phyloP scores from a whole-genome alignment of 2,329 filamentous ascomycete genomes.

The Fusarium pininemorale region DNA sequence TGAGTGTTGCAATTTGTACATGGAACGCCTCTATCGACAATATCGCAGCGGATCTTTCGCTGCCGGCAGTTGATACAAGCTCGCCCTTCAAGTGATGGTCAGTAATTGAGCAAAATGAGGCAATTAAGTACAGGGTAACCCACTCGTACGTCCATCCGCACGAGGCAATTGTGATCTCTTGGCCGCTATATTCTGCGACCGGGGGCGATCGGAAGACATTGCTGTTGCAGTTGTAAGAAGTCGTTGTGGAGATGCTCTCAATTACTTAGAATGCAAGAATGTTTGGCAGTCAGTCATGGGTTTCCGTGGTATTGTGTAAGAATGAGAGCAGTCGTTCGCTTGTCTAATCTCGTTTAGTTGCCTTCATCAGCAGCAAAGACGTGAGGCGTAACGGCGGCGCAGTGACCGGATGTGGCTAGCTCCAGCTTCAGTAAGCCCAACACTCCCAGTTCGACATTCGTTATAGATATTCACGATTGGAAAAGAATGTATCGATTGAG shows the following conservation, averaged over 20 bases:
- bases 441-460: neutral
- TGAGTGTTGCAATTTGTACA: slow-evolving; percentile 2
- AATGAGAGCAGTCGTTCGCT: neutral
- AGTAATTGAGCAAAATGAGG: fast-evolving
- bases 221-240: fast-evolving
- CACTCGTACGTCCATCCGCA: neutral
- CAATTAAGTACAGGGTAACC: fast-evolving
- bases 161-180: neutral
- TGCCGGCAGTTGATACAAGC: slow-evolving; percentile 2
- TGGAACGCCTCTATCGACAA: neutral
- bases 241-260: fast-evolving
- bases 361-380: neutral
- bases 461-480: neutral
- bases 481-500: neutral
- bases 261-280: fast-evolving
- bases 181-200: neutral
- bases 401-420: neutral
- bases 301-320: neutral
- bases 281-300: too few relatives aligned
- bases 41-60: slow-evolving; percentile 5
- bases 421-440: too few relatives aligned
- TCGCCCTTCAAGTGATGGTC: neutral
- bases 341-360: neutral
- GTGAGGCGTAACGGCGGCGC: neutral
- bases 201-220: neutral